Conservation (phyloP, 192 early-diverging fungal species). For the Phycomyces blakesleeanus region DNA sequence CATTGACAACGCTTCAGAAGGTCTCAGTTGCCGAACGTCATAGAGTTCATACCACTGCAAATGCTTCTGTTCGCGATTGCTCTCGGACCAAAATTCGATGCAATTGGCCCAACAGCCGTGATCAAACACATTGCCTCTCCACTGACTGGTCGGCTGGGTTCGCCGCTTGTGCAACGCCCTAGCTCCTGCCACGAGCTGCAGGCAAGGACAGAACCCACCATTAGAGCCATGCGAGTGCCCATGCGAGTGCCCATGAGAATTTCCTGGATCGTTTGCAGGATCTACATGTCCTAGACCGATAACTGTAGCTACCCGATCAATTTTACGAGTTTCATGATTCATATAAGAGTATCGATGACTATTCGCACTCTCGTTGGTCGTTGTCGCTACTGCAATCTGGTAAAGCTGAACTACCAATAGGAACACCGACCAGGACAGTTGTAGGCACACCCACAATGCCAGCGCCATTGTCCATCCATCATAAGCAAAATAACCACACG, state of each 20-base stretch:
- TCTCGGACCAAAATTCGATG: slow-evolving; percentile 76
- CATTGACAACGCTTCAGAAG: neutral
- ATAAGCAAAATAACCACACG: slow-evolving; percentile 73
- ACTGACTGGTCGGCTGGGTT: slow-evolving; percentile 18
- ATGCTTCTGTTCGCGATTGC: slow-evolving; percentile 50
- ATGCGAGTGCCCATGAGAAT: slow-evolving; percentile 26
- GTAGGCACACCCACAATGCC: slow-evolving; percentile 69
- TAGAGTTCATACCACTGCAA: slow-evolving; percentile 60
- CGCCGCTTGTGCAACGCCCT: slow-evolving; percentile 35
- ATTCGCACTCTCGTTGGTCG: slow-evolving; percentile 91
- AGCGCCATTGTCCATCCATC: slow-evolving; percentile 71
- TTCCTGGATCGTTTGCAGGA: neutral
- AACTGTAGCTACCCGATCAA: slow-evolving; percentile 37
- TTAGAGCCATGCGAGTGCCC: slow-evolving; percentile 24
- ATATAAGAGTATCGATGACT: slow-evolving; percentile 63
- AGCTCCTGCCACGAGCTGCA: slow-evolving; percentile 37
- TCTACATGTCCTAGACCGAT: slow-evolving; percentile 30
- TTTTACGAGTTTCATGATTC: slow-evolving; percentile 37
- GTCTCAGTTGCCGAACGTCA: slow-evolving; percentile 31
- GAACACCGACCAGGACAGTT: slow-evolving; percentile 80
- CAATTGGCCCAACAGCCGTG: slow-evolving; percentile 79
- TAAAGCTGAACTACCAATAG: slow-evolving; percentile 70
- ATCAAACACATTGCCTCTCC: slow-evolving; percentile 69
- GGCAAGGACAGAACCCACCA: slow-evolving; percentile 18
- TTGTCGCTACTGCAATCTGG: slow-evolving; percentile 74